These are phyloP conservation scores for Ceratobasidium sp. DNA, from an alignment of 1,284 basidiomycete genomes.

Conservation along the genomic window DNA sequence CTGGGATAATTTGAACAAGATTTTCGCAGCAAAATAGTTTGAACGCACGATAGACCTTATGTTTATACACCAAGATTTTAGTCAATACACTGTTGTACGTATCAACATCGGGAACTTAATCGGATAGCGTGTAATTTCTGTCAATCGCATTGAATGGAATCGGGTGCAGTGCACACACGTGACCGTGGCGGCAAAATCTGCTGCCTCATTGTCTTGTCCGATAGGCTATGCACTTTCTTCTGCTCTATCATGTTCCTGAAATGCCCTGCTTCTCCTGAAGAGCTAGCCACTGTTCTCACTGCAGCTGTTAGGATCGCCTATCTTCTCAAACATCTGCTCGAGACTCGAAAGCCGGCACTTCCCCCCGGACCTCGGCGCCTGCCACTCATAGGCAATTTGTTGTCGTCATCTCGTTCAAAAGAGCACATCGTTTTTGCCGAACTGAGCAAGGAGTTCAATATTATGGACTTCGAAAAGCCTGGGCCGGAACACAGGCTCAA, in stretches of 20 bases:
- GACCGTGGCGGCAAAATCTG: too few species aligned
- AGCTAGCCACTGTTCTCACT: neutral
- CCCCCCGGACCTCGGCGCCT: constrained; percentile 27
- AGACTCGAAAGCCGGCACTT: neutral
- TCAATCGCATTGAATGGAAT: too few species aligned
- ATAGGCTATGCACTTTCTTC: neutral
- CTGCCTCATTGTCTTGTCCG: too few species aligned
- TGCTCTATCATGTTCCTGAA: neutral
- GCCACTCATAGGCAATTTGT: constrained; percentile 22
- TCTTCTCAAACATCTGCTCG: neutral
- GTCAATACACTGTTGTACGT: neutral
- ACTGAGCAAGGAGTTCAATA: constrained; percentile 6
- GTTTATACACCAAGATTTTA: constrained; percentile 1
- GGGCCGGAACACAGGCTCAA: too few species aligned
- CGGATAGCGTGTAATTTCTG: too few species aligned
- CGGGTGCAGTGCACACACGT: too few species aligned
- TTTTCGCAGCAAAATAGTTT: constrained; percentile 53
- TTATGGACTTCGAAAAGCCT: neutral
- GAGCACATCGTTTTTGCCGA: constrained; percentile 10
- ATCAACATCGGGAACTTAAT: too few species aligned
- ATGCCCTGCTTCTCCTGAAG: neutral
- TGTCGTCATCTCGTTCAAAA: neutral
- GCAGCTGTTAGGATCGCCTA: neutral
- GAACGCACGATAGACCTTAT: neutral
- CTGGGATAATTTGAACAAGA: constrained; percentile 80